Evolutionary conservation across 805 yeast genomes (phyloP).

Genomic region (Tetrapisispora pingtungensis): DNA sequence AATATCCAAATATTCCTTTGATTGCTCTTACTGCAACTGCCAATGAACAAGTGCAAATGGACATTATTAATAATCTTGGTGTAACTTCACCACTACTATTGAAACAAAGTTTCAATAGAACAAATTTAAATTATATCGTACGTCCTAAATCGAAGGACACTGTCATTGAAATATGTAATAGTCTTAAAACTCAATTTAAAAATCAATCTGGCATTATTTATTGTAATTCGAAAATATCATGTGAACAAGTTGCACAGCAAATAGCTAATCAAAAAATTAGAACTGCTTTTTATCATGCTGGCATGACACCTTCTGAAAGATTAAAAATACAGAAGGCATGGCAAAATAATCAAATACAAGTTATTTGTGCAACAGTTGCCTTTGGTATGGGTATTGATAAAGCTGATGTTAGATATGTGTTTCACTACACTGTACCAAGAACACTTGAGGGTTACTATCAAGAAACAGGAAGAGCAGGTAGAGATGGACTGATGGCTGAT

Average conservation of each 20-base stretch:
- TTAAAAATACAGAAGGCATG: conserved; percentile 61
- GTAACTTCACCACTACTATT: conserved; percentile 54
- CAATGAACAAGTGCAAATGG: conserved; percentile 78
- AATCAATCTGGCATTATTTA: conserved; percentile 80
- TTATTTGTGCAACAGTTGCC: conserved; percentile 95
- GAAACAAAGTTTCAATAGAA: conserved; percentile 88
- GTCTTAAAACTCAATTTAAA: conserved; percentile 41
- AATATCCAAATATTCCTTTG: conserved; percentile 74
- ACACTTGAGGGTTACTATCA: conserved; percentile 95
- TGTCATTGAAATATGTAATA: conserved; percentile 49
- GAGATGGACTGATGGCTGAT: conserved; percentile 79
- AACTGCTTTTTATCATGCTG: conserved; percentile 85
- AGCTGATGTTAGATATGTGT: conserved; percentile 87
- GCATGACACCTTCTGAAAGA: conserved; percentile 74
- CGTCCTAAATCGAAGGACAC: conserved; percentile 48
- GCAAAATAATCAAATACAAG: conserved; percentile 64
- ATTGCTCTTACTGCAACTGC: conserved; percentile 99
- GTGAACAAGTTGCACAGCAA: conserved; percentile 71
- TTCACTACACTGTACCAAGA: conserved; percentile 81
- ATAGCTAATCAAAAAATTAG: conserved; percentile 50
- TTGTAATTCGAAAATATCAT: conserved; percentile 81
- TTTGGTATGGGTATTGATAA: conserved; percentile 99
- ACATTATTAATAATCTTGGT: conserved; percentile 70
- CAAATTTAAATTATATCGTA: conserved; percentile 74
- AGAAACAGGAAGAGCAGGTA: conserved; percentile 97